These are phyloP conservation scores for Huntiella bhutanensis DNA, from an alignment of 2,329 filamentous ascomycete genomes.

Conservation along the genomic window DNA sequence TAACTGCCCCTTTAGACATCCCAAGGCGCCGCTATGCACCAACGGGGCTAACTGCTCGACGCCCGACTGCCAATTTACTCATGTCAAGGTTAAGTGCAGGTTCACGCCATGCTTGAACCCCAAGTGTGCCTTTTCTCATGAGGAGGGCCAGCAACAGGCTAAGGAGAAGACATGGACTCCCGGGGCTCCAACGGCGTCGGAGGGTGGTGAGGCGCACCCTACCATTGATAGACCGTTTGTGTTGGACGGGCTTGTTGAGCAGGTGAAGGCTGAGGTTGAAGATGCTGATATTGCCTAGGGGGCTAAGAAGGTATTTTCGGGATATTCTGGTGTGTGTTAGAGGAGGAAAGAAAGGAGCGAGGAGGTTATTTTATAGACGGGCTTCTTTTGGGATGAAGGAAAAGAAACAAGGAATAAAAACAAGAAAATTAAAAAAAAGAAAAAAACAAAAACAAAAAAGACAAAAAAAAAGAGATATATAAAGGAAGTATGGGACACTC, in stretches of 20 bases:
- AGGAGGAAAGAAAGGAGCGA: conserved; percentile 8
- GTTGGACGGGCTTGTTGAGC: conserved; percentile 39
- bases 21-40: conserved; percentile 66
- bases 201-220: conserved; percentile 34
- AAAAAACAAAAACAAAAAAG: conserved; percentile 8
- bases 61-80: conserved; percentile 73
- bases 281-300: conserved; percentile 20
- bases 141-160: conserved; percentile 76
- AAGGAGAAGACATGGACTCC: conserved; percentile 84
- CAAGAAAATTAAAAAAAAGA: conserved; percentile 12
- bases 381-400: conserved; percentile 6
- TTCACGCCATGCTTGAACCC: conserved; percentile 83
- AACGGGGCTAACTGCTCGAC: conserved; percentile 79
- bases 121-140: conserved; percentile 76
- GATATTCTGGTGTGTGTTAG: neutral
- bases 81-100: conserved; percentile 68
- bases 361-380: conserved; percentile 10
- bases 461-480: conserved; percentile 4
- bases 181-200: neutral
- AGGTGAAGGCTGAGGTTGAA: conserved; percentile 18
- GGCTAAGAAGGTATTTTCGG: neutral
- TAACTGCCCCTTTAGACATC: conserved; percentile 76
- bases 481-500: conserved; percentile 4
- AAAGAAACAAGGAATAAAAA: conserved; percentile 9
- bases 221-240: conserved; percentile 82